phyloP scores from a whole-genome alignment of 2,329 filamentous ascomycete genomes.

The Thelonectria rubi region DNA sequence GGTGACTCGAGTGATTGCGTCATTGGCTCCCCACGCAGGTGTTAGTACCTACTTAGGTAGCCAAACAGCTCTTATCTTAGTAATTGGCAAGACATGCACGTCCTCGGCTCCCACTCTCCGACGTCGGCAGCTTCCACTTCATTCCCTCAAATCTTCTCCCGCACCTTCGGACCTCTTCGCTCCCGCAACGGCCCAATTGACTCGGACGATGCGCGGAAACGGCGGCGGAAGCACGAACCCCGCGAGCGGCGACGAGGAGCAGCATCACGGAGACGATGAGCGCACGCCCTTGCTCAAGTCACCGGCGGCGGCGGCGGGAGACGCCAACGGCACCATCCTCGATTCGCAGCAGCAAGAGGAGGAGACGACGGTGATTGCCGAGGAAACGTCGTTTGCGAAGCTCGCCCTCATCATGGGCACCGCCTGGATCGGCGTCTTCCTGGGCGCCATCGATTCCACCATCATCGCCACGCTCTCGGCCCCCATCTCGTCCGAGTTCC shows the following conservation, averaged over 20 bases:
- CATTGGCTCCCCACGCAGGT: no score
- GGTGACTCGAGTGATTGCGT: neutral
- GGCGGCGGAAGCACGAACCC: slow-evolving; percentile 21
- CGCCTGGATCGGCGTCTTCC: slow-evolving; percentile 68
- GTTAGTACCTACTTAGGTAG: neutral
- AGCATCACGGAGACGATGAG: slow-evolving; percentile 32
- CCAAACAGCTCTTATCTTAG: slow-evolving; percentile 3
- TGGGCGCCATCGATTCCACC: slow-evolving; percentile 76
- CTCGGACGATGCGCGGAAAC: slow-evolving; percentile 31
- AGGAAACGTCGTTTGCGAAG: slow-evolving; percentile 58
- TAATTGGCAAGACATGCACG: neutral
- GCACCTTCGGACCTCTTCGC: neutral
- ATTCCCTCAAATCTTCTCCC: neutral
- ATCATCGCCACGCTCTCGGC: slow-evolving; percentile 87
- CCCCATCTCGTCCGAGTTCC: slow-evolving; percentile 84
- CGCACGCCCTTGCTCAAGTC: slow-evolving; percentile 42
- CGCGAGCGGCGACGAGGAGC: slow-evolving; percentile 26
- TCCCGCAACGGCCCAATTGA: neutral
- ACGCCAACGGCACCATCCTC: slow-evolving; percentile 23
- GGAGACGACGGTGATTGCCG: slow-evolving; percentile 58
- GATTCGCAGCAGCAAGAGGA: slow-evolving; percentile 48
- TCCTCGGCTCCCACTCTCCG: neutral
- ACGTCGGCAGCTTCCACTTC: neutral
- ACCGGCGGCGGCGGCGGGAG: no score
- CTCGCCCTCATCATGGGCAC: slow-evolving; percentile 64